Percentiles rank a stretch among this genome's conserved stretches.
phyloP scores from a whole-genome alignment of 352 stramenopile genomes.

The Globisporangium rhizosaccharum region DNA sequence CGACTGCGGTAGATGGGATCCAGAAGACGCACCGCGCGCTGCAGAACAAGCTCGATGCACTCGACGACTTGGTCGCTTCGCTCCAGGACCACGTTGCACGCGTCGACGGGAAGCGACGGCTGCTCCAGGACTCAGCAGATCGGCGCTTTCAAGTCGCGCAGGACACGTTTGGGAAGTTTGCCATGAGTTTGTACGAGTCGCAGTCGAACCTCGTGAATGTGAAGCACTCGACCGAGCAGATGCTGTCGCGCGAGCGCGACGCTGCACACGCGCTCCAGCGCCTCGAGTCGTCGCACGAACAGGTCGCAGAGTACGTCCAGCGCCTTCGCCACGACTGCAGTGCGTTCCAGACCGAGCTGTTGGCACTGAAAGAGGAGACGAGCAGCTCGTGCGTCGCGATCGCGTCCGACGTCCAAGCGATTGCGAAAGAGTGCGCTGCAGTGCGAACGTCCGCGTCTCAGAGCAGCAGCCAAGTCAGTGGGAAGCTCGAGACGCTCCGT shows the following conservation, averaged over 20 bases:
- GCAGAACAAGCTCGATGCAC: slow-evolving; percentile 21
- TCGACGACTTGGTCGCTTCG: slow-evolving; percentile 28
- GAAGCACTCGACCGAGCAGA: slow-evolving; percentile 35
- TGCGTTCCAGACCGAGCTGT: slow-evolving; percentile 35
- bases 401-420: slow-evolving; percentile 37
- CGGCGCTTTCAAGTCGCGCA: slow-evolving; percentile 33
- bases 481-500: slow-evolving; percentile 35
- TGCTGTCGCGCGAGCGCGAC: slow-evolving; percentile 44
- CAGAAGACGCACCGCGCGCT: slow-evolving; percentile 20
- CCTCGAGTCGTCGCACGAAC: slow-evolving; percentile 43
- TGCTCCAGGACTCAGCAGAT: slow-evolving; percentile 33
- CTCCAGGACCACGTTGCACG: slow-evolving; percentile 29
- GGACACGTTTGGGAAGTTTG: slow-evolving; percentile 45
- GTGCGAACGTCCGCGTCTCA: slow-evolving; percentile 32
- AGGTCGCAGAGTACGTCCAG: slow-evolving; percentile 32
- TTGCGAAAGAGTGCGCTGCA: slow-evolving; percentile 34
- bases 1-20: slow-evolving; percentile 16
- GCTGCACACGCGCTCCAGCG: slow-evolving; percentile 30
- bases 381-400: slow-evolving; percentile 21
- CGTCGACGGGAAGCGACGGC: slow-evolving; percentile 33
- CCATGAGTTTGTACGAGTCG: slow-evolving; percentile 39
- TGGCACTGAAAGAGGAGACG: slow-evolving; percentile 30
- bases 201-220: slow-evolving; percentile 36
- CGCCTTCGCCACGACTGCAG: slow-evolving; percentile 33
- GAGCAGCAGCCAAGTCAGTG: slow-evolving; percentile 29